Evolutionary conservation across 2,329 filamentous ascomycete species (phyloP).

Genomic region (Pseudocercospora pini-densiflorae): DNA sequence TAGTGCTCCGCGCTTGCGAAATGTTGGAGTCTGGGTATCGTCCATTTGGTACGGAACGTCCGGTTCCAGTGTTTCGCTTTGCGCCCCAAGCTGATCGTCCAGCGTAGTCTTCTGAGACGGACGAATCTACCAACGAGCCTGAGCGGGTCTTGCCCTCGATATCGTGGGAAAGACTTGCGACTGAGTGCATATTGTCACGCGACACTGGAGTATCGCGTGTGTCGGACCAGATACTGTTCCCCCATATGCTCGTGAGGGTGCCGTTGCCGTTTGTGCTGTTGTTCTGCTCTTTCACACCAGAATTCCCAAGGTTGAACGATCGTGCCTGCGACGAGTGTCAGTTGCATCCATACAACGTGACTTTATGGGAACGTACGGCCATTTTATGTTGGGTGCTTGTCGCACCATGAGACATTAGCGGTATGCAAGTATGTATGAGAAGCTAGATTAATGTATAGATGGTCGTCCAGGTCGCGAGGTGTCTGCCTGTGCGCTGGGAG

Average conservation of each 20-base stretch:
- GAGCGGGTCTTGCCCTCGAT: constrained; percentile 68
- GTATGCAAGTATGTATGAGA: constrained; percentile 35
- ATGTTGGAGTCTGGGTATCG: constrained; percentile 44
- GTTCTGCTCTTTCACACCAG: constrained; percentile 26
- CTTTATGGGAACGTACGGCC: constrained; percentile 28
- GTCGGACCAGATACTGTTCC: constrained; percentile 26
- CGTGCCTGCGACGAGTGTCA: constrained; percentile 30
- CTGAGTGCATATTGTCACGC: constrained; percentile 30
- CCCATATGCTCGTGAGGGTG: constrained; percentile 37
- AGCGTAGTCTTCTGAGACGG: constrained; percentile 69
- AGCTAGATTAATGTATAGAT: constrained; percentile 30
- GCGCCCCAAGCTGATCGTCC: constrained; percentile 50
- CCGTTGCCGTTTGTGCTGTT: constrained; percentile 25
- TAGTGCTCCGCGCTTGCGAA: constrained; percentile 44
- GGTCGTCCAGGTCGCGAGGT: constrained; percentile 26
- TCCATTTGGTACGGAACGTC: constrained; percentile 37
- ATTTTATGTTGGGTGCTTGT: constrained; percentile 27
- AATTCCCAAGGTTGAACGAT: constrained; percentile 29
- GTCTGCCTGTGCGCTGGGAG: constrained; percentile 9
- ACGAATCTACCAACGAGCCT: constrained; percentile 69
- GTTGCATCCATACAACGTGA: background rate
- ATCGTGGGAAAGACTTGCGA: constrained; percentile 35
- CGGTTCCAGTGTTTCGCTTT: constrained; percentile 24
- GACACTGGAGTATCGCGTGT: constrained; percentile 33
- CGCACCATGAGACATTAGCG: constrained; percentile 35